These are phyloP conservation scores for Thraustochytrium sp. DNA, from an alignment of 352 stramenopile species.

Conservation along the genomic window DNA sequence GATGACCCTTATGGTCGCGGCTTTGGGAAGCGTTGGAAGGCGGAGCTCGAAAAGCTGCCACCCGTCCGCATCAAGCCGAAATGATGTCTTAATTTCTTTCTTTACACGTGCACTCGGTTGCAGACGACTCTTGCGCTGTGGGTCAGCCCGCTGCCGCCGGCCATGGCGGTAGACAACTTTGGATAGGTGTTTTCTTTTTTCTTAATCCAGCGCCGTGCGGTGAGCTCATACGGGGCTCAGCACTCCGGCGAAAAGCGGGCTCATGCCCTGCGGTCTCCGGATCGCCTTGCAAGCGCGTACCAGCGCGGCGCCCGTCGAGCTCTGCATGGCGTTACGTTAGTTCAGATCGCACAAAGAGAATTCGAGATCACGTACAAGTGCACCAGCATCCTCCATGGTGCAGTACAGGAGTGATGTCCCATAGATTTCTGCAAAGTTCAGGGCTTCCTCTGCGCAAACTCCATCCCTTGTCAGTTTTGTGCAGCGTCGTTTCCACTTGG, in stretches of 20 bases:
- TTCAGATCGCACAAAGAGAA: not conserved
- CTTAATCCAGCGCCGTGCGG: no score
- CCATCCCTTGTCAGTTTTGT: no score
- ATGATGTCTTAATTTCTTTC: no score
- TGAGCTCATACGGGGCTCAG: no score
- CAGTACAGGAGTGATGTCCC: not conserved
- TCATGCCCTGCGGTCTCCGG: not conserved
- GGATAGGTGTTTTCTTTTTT: no score
- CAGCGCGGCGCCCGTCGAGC: not conserved
- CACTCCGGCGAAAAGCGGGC: not conserved
- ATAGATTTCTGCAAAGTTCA: not conserved
- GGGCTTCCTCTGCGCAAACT: not conserved
- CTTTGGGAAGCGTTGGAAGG: conserved; percentile 39
- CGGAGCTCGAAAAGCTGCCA: not conserved
- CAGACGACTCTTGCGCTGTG: no score
- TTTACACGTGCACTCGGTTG: no score
- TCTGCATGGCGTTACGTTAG: not conserved
- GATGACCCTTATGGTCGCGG: conserved; percentile 36
- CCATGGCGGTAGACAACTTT: no score
- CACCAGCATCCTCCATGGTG: not conserved
- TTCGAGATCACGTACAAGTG: not conserved
- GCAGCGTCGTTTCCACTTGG: no score
- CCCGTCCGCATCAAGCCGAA: conserved; percentile 38
- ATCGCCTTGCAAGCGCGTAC: not conserved
- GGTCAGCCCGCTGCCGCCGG: no score